These are phyloP conservation scores for Fraxinus nigra DNA, from an alignment of 305 asterid species.

Conservation along the genomic window DNA sequence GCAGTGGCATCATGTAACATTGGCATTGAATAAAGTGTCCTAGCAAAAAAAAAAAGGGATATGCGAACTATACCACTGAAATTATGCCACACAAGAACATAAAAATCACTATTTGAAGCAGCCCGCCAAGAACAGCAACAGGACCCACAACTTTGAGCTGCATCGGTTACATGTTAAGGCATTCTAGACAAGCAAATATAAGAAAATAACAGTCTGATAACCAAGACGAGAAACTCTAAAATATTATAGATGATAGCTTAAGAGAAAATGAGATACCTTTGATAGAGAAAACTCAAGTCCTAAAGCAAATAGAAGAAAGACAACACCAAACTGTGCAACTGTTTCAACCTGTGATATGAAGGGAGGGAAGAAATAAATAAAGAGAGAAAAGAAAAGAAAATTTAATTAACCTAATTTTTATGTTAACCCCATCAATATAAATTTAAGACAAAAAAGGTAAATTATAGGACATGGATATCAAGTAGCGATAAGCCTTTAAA, in stretches of 20 bases:
- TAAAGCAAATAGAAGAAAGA: constrained; percentile 93
- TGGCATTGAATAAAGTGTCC: constrained; percentile 22
- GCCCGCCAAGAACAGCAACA: constrained; percentile 91
- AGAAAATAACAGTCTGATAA: constrained; percentile 4
- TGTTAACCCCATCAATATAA: background rate
- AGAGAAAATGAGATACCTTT: constrained; percentile 49
- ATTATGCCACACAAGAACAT: constrained; percentile 65
- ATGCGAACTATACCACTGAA: constrained; percentile 58
- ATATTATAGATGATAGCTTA: background rate
- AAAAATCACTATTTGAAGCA: constrained; percentile 78
- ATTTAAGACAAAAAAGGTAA: background rate
- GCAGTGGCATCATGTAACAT: constrained; percentile 20
- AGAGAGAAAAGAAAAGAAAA: constrained; percentile 7
- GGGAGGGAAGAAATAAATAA: constrained; percentile 9
- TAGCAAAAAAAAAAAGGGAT: constrained; percentile 14
- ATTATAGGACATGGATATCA: background rate
- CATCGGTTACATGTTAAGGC: constrained; percentile 31
- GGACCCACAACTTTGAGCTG: constrained; percentile 95
- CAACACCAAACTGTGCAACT: constrained; percentile 97
- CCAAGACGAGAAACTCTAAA: background rate
- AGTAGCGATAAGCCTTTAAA: background rate
- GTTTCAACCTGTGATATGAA: constrained; percentile 75
- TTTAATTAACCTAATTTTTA: background rate
- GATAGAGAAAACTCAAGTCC: constrained; percentile 94
- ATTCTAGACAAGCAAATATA: constrained; percentile 17